Base-by-base conservation (phyloP, 2,329 filamentous ascomycete species). In the Penicillium sp. region DNA sequence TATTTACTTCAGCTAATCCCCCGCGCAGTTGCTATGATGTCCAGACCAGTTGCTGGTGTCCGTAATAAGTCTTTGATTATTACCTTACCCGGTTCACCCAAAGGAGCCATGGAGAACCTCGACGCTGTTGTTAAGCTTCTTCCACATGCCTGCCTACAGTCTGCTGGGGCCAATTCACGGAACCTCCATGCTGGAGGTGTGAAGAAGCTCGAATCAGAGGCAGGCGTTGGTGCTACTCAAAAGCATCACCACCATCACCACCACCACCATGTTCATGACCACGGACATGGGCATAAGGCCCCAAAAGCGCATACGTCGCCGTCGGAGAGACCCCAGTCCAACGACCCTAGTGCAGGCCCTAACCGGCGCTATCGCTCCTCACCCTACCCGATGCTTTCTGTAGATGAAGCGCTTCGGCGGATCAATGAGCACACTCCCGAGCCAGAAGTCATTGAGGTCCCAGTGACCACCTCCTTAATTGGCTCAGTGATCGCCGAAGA, bases 91-190 rank as follows among this genome's bases (percentile, higher is more conserved):
- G 94, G 94, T 1, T 97, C 93, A 0, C 94, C 94, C 0, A 97
- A 97, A 72, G 94, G 92, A 1, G 94, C 94, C 9, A 90, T 86
- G 68, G 94, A 99, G 77, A 99, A 97, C 69, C 82, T 99, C 0
- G 86, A 94, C 68, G 87, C 92, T 1, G 81, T 99, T 7, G 78
- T 99, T 59, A 95, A 92, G 70, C 85, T 93, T n/a, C 77, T 99
- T 6, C 92, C 93, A 0, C 94, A 99, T 75, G 94, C 94, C n/a
- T 99, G 94, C 64, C 78, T 89, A 8, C 93, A 97, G 77, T 89
- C 90, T 29, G 85, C 89, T 0, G 94, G 93, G 1, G 86, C 85
- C 14, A 85, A 96, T 68, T 97, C 94, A 0, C 83, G 94, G 63
- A 73, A 78, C 0, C 76, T 97, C 5, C 94, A 99, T 72, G 80